Base-by-base conservation (phyloP, 805 yeast genomes). In the Metschnikowia noctiluminum region DNA sequence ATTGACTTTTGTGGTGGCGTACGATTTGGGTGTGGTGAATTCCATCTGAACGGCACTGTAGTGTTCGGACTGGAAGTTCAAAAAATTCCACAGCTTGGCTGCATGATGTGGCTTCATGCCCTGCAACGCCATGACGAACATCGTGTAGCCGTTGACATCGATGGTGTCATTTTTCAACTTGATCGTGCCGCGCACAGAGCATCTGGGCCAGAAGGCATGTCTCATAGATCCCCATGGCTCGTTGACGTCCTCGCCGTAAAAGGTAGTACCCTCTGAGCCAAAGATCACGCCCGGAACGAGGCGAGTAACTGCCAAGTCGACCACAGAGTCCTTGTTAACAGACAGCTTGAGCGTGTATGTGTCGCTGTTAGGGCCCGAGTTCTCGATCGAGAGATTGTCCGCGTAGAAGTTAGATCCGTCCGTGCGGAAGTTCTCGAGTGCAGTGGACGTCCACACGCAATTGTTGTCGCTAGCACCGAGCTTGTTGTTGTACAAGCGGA, bases 91-190 rank as follows among this genome's bases (percentile, higher is more conserved):
- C 21, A 89, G 71, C 52, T 96, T 89, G 48, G 99, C 99, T 34
- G 97, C 97, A 70, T 94, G 99, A 69, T 94, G 97, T 8, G 99
- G 99, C 69, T 94, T 94, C 98, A 94, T 91, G 53, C 98, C 98
- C 74, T 94, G 99, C 58, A 89, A 73, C 7, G 99, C 99, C 92
- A 88, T 85, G 46, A 92, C 96, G 63, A 83, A 91, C 96, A 94
- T 87, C 43, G 89, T 69, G 47, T 61, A 65, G 35, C 81, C 82
- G 38, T 74, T 64, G 44, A 79, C 64, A 28, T 67, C 73, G 43
- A 75, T 60, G 3, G 60, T 58, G 38, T 44, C 48, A 51, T 68
- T 69, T 55, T 66, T 63, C 65, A 77, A 65, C 37, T 70, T 74
- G 53, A 94, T 68, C 15, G 80, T 73, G 62, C 99, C 99, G 15